A percentile compares a stretch with the other conserved stretches of the same genome.
Evolutionary conservation across 805 yeast genomes (phyloP).

Genomic region (Saccharomycopsis fodiens): DNA sequence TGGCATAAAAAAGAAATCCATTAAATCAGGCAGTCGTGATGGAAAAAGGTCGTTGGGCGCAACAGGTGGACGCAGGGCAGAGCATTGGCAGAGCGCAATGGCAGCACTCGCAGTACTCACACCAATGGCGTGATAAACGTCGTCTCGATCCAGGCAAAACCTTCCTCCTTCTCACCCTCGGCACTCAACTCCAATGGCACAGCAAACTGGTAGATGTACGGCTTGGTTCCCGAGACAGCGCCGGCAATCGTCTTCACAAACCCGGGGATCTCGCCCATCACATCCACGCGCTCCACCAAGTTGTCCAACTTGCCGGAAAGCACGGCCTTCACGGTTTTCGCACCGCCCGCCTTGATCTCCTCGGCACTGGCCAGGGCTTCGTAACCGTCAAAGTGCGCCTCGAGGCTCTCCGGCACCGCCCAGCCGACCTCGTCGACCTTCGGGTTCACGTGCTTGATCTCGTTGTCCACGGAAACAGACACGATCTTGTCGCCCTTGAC

Average conservation of each 20-base stretch:
- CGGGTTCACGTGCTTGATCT: conserved; percentile 49
- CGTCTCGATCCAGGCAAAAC: conserved; percentile 69
- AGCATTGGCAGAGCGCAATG: not conserved
- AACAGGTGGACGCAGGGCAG: not conserved
- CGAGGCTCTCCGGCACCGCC: conserved; percentile 72
- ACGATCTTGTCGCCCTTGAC: conserved; percentile 57
- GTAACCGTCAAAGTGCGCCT: conserved; percentile 49
- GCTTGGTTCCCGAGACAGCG: conserved; percentile 93
- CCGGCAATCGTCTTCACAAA: conserved; percentile 90
- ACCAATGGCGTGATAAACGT: conserved; percentile 59
- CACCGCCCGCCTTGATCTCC: conserved; percentile 29
- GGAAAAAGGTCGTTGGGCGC: too few relatives aligned
- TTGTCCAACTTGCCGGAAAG: conserved; percentile 54
- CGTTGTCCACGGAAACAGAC: conserved; percentile 58
- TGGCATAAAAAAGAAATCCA: not conserved
- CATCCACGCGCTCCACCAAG: conserved; percentile 87
- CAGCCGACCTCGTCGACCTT: conserved; percentile 78
- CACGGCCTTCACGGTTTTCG: conserved; percentile 35
- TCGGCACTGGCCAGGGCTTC: conserved; percentile 38
- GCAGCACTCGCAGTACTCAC: conserved; percentile 1
- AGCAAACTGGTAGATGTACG: conserved; percentile 91
- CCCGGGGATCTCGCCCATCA: conserved; percentile 93
- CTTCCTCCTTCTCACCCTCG: conserved; percentile 41
- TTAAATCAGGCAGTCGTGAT: not conserved
- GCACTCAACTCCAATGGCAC: conserved; percentile 47